Base-by-base conservation (phyloP, 1,139 yeast genomes). In the Kurtzmaniella natalensis region DNA sequence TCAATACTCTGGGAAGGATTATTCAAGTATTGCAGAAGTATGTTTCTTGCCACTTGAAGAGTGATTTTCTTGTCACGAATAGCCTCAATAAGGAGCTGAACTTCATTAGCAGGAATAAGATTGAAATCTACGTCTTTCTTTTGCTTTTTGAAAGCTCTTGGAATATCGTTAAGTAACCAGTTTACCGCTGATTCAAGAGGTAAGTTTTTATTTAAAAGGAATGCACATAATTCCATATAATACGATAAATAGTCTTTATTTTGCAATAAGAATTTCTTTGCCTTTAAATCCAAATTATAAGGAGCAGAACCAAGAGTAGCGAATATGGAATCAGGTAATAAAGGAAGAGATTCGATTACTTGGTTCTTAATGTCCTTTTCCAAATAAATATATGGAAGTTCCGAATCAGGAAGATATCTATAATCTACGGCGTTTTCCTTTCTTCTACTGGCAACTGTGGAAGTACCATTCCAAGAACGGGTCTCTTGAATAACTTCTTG, bases 351-450 rank as follows among this genome's bases (percentile, higher is more conserved):
- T 0, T 50, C 37, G 13, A 47, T 45, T 1, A 87, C 57, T 5
- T 66, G 66, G 0, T 55, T 42, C 1, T 41, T 44, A 14, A 69
- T 64, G 5, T 40, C 34, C 2, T 61, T 42, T 28, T 74, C 63
- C 8, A 92, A 55, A 32, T 51, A 46, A 4, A 89, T 60, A 0
- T 62, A 59, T 0, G 94, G 88, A 17, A 92, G 61, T 52, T 94
- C 98, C 1, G 95, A 85, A 51, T 92, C 98, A 0, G 97, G 96
- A 70, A 92, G 82, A 53, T 88, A 92, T 48, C 97, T 66, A 55
- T 92, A 92, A 55, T 92, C 98, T 5, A 85, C 73, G 0, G 87
- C 75, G 32, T 77, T 76, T 53, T 89, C 97, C 50, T 94, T 92
- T 3, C 75, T 66, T 53, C 98, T 72, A 34, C 81, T 58, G 33